Evolutionary conservation across 352 stramenopile species (phyloP).

Genomic region (Pythium dissotocum): DNA sequence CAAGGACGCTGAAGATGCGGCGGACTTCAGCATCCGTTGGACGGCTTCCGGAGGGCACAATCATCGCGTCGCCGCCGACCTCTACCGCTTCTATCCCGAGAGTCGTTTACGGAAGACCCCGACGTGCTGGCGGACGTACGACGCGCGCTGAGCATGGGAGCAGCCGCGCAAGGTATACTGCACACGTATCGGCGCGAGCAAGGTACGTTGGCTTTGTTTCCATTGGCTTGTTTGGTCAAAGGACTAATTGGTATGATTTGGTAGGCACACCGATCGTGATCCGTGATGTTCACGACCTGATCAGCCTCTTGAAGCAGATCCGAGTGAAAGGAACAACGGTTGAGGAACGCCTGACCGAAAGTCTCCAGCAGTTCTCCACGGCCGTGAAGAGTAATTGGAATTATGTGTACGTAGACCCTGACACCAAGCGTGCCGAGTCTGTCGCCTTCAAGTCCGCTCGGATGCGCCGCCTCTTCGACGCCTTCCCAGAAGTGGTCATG

Average conservation of each 20-base stretch:
- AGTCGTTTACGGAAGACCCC: not conserved
- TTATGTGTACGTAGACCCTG: not conserved
- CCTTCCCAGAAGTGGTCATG: constrained; percentile 12
- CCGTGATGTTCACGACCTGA: not conserved
- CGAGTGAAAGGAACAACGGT: not conserved
- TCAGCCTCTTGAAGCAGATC: not conserved
- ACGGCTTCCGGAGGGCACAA: not conserved
- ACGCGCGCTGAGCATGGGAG: not conserved
- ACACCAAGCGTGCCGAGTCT: not conserved
- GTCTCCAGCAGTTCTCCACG: not conserved
- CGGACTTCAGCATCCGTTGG: not conserved
- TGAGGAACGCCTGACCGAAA: not conserved
- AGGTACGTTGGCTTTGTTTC: not conserved
- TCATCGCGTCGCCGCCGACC: not conserved
- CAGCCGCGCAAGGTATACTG: not conserved
- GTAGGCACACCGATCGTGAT: not conserved
- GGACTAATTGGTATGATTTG: not conserved
- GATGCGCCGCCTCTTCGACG: constrained; percentile 2
- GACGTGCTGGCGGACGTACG: not conserved
- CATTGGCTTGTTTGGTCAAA: not conserved
- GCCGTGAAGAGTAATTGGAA: constrained; percentile 2
- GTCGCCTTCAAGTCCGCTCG: constrained; percentile 14
- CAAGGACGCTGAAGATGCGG: not conserved
- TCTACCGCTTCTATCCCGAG: not conserved
- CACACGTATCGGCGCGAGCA: not conserved